These are phyloP conservation scores for Pseudocercospora cruenta DNA, from an alignment of 2,329 filamentous ascomycete species.

Conservation along the genomic window DNA sequence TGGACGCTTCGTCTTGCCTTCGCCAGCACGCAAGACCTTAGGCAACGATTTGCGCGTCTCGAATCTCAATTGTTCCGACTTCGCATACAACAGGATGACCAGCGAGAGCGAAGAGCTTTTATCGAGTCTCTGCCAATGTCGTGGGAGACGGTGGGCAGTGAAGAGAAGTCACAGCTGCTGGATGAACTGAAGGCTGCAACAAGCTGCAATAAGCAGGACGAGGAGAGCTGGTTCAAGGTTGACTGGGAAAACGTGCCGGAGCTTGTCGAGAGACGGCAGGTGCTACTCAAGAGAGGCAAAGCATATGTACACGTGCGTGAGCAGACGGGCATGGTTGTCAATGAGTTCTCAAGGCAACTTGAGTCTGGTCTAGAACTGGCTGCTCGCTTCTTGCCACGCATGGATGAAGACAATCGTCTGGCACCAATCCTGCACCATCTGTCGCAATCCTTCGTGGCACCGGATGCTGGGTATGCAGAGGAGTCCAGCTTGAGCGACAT, in stretches of 20 bases:
- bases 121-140: conserved; percentile 76
- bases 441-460: conserved; percentile 94
- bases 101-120: conserved; percentile 73
- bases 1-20: conserved; percentile 96
- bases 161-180: conserved; percentile 72
- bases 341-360: conserved; percentile 78
- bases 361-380: conserved; percentile 88
- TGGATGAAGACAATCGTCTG: conserved; percentile 95
- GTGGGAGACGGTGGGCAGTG: conserved; percentile 79
- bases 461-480: conserved; percentile 78
- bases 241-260: conserved; percentile 94
- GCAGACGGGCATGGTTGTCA: conserved; percentile 84
- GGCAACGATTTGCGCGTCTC: conserved; percentile 80
- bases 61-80: conserved; percentile 89
- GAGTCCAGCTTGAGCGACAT: conserved; percentile 63
- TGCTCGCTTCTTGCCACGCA: conserved; percentile 82
- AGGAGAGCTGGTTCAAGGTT: conserved; percentile 93
- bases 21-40: conserved; percentile 84
- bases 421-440: conserved; percentile 76
- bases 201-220: conserved; percentile 62
- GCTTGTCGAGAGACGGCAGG: conserved; percentile 76
- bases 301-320: conserved; percentile 89
- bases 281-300: conserved; percentile 78
- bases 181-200: conserved; percentile 65
- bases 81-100: conserved; percentile 76